Base-by-base conservation (phyloP, 306 rosid genomes). In the Quercus rubra region DNA sequence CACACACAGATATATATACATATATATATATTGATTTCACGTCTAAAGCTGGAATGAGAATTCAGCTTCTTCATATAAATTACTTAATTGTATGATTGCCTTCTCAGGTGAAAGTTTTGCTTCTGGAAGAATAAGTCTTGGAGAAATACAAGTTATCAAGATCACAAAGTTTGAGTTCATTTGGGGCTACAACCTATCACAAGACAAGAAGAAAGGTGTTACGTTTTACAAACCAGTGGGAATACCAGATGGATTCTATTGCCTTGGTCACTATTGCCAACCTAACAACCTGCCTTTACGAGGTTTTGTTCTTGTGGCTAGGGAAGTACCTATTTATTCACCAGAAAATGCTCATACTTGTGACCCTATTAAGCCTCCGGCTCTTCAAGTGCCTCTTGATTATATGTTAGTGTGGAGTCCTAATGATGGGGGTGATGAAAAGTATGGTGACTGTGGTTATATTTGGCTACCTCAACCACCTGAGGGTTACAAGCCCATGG, bases 391-490 rank as follows among this genome's bases (percentile, higher is more conserved):
- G 57, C 99, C 99, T 17, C 81, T 94, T 82, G 97, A 94, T 83
- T 94, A 86, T 84, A 35, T 52, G 10, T 76, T 92, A 78, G 79
- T 87, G 3, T 90, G 97, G 95, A 81, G 92, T 82, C 59, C 91
- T 46, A 74, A 82, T 82, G 87, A 88, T 43, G 90, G 88, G 71
- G 86, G 76, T 62, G 87, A 83, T 72, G 89, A 79, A 31, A 59
- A 49, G 28, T 52, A 79, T 23, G 75, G 72, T 67, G 87, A 67
- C 70, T 78, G 76, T 85, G 92, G 90, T 79, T 91, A 88, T 82
- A 82, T 92, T 86, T 94, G 97, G 99, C 77, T 81, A 18, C 99
- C 99, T 70, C 91, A 74, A 74, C 92, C 97, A 71, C 91, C 95
- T 71, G 88, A 90, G 70, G 97, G 97, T 70, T 94, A 92, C 77